phyloP scores from a whole-genome alignment of 257 asterid genomes.

The Rauvolfia tetraphylla region DNA sequence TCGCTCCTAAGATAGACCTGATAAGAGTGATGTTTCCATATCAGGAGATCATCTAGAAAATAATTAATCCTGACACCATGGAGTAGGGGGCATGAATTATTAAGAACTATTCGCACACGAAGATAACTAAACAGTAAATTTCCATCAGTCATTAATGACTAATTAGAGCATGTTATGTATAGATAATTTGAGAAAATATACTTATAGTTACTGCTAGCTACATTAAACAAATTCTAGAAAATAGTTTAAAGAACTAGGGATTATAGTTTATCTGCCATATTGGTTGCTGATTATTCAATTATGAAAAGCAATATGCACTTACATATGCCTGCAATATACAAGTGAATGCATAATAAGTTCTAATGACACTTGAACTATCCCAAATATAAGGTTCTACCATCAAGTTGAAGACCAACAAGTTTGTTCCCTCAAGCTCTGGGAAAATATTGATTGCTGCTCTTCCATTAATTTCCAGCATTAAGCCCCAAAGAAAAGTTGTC shows the following conservation, averaged over 20 bases:
- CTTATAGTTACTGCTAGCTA: background rate
- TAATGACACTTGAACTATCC: too few species aligned
- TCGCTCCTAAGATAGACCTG: background rate
- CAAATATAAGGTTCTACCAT: too few species aligned
- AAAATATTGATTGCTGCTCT: too few species aligned
- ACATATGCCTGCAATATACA: background rate
- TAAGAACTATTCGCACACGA: background rate
- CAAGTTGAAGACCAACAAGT: too few species aligned
- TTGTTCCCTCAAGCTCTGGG: too few species aligned
- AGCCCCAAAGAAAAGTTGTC: too few species aligned
- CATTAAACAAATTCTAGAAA: background rate
- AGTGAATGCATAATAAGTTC: too few species aligned
- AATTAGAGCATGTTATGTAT: background rate
- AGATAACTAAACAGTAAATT: background rate
- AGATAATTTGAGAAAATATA: background rate
- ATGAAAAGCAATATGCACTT: background rate
- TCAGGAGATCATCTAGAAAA: too few species aligned
- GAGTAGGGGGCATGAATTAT: background rate
- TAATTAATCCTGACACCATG: background rate
- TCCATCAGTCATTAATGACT: background rate
- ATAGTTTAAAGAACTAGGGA: background rate
- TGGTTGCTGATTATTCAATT: background rate
- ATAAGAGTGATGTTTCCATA: too few species aligned
- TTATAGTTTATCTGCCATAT: background rate
- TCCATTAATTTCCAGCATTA: too few species aligned